Conservation (phyloP, 2,329 filamentous ascomycete genomes). For the Pseudocercospora macadamiae region DNA sequence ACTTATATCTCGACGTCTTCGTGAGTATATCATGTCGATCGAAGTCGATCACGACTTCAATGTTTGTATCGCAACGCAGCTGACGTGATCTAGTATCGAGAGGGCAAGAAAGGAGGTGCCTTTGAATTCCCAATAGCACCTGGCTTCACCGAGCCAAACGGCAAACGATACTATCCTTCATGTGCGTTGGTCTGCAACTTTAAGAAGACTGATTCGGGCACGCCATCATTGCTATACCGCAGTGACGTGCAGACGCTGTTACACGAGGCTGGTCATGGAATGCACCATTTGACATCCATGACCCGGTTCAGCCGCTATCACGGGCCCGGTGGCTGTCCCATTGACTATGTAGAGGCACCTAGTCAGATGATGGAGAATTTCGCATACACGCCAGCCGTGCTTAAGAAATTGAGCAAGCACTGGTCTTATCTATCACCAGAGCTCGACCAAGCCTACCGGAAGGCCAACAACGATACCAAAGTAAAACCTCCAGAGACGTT, state of each 20-base stretch:
- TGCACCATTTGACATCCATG: constrained; percentile 15
- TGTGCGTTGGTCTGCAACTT: constrained; percentile 8
- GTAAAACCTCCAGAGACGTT: constrained; percentile 11
- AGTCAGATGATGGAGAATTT: constrained; percentile 22
- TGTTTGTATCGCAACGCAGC: no score
- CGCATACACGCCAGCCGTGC: constrained; percentile 2
- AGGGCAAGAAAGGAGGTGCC: constrained; percentile 7
- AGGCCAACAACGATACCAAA: neutral
- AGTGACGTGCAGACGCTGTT: constrained; percentile 8
- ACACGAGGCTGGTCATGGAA: constrained; percentile 22
- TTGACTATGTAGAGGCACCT: constrained; percentile 14
- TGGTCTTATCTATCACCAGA: constrained; percentile 16
- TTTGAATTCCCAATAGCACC: constrained; percentile 3
- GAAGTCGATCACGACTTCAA: no score
- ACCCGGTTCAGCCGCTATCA: constrained; percentile 5
- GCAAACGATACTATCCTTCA: constrained; percentile 15
- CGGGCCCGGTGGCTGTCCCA: constrained; percentile 6
- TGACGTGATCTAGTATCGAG: no score
- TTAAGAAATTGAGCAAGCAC: constrained; percentile 20
- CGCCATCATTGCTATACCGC: constrained; percentile 11
- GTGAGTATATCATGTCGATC: no score
- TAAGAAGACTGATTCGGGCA: constrained; percentile 1
- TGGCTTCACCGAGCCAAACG: constrained; percentile 8
- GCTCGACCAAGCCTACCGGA: constrained; percentile 5
- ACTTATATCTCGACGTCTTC: constrained; percentile 22